Percentiles rank a stretch among this genome's conserved stretches.
Evolutionary conservation across 176 grass and related monocot species (phyloP).

Genomic region (Oryza officinalis): DNA sequence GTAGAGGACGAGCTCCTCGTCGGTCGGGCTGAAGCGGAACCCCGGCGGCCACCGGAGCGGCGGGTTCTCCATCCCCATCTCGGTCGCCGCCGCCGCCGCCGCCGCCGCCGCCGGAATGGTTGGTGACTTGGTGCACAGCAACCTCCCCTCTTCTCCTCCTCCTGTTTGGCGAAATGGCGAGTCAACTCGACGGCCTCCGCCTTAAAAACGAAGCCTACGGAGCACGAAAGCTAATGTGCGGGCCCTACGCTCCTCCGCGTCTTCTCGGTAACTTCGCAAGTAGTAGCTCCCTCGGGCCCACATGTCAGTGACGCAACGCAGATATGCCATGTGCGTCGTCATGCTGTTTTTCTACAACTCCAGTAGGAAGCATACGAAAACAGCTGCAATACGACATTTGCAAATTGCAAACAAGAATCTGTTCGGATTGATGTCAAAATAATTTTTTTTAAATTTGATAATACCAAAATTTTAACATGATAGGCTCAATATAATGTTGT

Average conservation of each 20-base stretch:
- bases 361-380: background rate
- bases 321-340: no score
- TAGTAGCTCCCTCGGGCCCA: background rate
- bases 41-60: constrained; percentile 70
- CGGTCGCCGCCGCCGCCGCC: constrained; percentile 12
- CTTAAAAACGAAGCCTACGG: background rate
- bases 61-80: constrained; percentile 35
- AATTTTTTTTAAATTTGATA: no score
- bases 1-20: constrained; percentile 94
- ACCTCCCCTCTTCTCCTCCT: background rate
- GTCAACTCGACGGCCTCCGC: constrained; percentile 38
- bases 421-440: no score
- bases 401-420: background rate
- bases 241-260: background rate
- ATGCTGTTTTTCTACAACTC: no score
- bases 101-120: constrained; percentile 2
- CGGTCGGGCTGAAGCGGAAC: constrained; percentile 97
- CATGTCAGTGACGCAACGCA: background rate
- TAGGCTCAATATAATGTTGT: no score
- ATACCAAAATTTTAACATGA: no score
- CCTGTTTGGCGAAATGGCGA: background rate
- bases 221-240: background rate
- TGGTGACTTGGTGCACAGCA: constrained; percentile 2
- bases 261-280: constrained; percentile 40
- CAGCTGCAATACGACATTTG: background rate